Evolutionary conservation across 768 basidiomycete species (phyloP).

Genomic region (Naganishia kalamii): DNA sequence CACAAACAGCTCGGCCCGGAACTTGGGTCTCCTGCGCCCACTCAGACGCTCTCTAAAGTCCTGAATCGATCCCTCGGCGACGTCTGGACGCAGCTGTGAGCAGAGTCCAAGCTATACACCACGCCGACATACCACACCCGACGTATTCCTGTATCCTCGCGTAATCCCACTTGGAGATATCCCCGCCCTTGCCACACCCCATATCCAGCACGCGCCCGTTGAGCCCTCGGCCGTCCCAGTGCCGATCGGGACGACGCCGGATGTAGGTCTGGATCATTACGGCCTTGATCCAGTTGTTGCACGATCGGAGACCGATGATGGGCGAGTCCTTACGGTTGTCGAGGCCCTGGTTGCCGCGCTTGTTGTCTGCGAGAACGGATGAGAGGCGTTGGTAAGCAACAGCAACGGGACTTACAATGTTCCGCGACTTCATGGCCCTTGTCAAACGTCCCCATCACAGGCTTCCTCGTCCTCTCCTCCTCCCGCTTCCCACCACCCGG

Average conservation of each 20-base stretch:
- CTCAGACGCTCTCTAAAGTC: constrained; percentile 61
- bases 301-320: constrained; percentile 92
- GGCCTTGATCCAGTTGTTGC: constrained; percentile 99
- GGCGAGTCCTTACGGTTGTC: constrained; percentile 77
- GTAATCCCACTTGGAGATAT: constrained; percentile 89
- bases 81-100: constrained; percentile 54
- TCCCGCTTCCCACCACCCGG: background rate
- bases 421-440: constrained; percentile 11
- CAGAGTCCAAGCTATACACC: background rate
- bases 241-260: constrained; percentile 58
- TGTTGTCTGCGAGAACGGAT: constrained; percentile 61
- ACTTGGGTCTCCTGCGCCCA: constrained; percentile 52
- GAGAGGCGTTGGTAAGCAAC: background rate
- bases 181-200: constrained; percentile 98
- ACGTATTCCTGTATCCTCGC: constrained; percentile 72
- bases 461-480: background rate
- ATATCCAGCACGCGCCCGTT: constrained; percentile 83
- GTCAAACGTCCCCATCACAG: background rate
- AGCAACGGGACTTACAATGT: constrained; percentile 7
- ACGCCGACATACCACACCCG: constrained; percentile 61
- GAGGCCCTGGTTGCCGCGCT: constrained; percentile 83
- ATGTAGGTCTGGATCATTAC: constrained; percentile 89
- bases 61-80: constrained; percentile 77
- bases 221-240: constrained; percentile 31
- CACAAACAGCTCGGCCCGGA: constrained; percentile 73